These are phyloP conservation scores for Pneumocystis wakefieldiae DNA, from an alignment of 1,139 yeast species.

Conservation along the genomic window DNA sequence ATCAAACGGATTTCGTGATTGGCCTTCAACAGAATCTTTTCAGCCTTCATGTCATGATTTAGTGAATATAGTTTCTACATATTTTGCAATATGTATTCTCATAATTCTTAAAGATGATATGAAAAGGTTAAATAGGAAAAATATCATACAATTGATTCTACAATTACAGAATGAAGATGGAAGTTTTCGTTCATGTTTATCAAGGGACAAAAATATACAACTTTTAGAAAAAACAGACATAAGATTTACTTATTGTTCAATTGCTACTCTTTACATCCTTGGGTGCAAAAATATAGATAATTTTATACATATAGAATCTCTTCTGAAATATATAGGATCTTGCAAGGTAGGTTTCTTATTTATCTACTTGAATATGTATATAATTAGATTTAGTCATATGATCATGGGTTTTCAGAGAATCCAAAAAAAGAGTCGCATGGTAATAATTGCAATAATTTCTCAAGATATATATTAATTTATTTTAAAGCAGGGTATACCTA, in stretches of 20 bases:
- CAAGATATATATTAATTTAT: background rate
- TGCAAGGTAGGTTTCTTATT: background rate
- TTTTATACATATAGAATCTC: background rate
- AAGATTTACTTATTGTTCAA: constrained; percentile 62
- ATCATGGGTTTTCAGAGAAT: constrained; percentile 53
- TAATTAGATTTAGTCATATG: constrained; percentile 20
- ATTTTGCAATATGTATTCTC: constrained; percentile 38
- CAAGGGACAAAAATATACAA: constrained; percentile 29
- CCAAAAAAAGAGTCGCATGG: constrained; percentile 52
- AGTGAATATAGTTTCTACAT: constrained; percentile 54
- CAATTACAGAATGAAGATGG: constrained; percentile 24
- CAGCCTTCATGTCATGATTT: constrained; percentile 29
- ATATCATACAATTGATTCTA: constrained; percentile 33
- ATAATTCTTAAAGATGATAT: constrained; percentile 14
- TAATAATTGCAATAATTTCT: background rate
- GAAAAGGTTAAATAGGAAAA: constrained; percentile 15
- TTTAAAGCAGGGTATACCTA: constrained; percentile 59
- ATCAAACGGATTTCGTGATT: constrained; percentile 41
- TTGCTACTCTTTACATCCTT: constrained; percentile 43
- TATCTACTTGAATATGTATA: background rate
- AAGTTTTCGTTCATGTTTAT: constrained; percentile 16
- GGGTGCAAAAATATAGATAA: constrained; percentile 25
- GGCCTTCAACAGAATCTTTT: constrained; percentile 17
- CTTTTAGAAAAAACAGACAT: constrained; percentile 57
- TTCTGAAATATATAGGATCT: constrained; percentile 11